Conservation (phyloP, 2,329 filamentous ascomycete species). For the Nigrospora oryzae region DNA sequence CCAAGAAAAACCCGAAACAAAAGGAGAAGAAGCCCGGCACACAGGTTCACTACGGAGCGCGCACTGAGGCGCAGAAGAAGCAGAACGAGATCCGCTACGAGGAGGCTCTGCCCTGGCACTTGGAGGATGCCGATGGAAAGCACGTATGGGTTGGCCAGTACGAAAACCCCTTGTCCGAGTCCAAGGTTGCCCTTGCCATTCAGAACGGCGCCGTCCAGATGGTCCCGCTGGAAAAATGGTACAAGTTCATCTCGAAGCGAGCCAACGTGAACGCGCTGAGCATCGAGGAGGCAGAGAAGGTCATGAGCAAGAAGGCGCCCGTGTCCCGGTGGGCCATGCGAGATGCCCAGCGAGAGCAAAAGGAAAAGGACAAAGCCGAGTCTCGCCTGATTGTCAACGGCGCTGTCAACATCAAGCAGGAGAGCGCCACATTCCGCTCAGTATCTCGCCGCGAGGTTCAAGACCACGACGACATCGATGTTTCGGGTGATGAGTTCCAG, state of each 20-base stretch:
- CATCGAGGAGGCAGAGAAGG: constrained; percentile 77
- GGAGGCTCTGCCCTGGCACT: constrained; percentile 90
- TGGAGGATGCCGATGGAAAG: constrained; percentile 94
- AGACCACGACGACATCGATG: constrained; percentile 63
- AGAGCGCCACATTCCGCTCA: constrained; percentile 55
- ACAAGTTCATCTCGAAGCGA: constrained; percentile 75
- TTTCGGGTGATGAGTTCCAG: constrained; percentile 69
- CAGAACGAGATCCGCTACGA: constrained; percentile 73
- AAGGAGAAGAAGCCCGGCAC: constrained; percentile 73
- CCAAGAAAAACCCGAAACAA: constrained; percentile 30
- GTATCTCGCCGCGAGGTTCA: constrained; percentile 55
- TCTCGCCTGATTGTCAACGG: constrained; percentile 53
- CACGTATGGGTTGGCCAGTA: constrained; percentile 92
- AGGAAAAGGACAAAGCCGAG: constrained; percentile 47
- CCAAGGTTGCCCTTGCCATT: constrained; percentile 72
- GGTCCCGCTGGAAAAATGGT: constrained; percentile 93
- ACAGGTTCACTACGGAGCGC: constrained; percentile 76
- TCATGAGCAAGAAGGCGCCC: constrained; percentile 71
- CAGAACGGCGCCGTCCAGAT: constrained; percentile 66
- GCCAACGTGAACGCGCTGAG: constrained; percentile 64
- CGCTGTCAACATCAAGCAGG: constrained; percentile 55
- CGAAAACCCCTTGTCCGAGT: constrained; percentile 78
- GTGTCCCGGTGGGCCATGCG: constrained; percentile 75
- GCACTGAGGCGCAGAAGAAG: constrained; percentile 71
- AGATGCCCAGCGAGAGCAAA: constrained; percentile 42